These are phyloP conservation scores for Pyropia yezoensis DNA, from an alignment of 23 red algal genomes.

Conservation along the genomic window DNA sequence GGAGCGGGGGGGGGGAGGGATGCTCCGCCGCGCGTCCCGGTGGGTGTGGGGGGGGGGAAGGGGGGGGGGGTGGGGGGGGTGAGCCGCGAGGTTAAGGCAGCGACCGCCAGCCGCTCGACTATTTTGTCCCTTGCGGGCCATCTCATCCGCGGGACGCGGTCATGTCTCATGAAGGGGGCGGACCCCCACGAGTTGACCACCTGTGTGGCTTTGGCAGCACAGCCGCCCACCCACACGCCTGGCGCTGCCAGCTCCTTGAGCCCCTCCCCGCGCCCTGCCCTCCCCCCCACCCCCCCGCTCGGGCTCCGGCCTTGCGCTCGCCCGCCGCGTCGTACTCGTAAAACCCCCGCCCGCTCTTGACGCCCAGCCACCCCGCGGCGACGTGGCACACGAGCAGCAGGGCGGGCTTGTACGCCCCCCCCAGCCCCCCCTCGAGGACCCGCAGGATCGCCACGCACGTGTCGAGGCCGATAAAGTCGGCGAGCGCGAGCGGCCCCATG, in stretches of 20 bases:
- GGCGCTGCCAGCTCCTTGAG: too few relatives aligned
- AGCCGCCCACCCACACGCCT: too few relatives aligned
- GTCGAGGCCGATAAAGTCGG: slow-evolving; percentile 66
- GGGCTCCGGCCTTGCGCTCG: background rate
- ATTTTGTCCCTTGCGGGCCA: background rate
- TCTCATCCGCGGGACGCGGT: too few relatives aligned
- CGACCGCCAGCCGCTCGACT: background rate
- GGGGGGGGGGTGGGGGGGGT: too few relatives aligned
- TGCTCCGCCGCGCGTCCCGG: too few relatives aligned
- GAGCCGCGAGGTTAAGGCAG: background rate
- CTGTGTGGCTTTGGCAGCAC: too few relatives aligned
- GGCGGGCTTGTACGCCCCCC: slow-evolving; percentile 23
- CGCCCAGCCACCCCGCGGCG: slow-evolving; percentile 28
- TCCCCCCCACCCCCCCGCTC: too few relatives aligned
- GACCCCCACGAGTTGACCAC: too few relatives aligned
- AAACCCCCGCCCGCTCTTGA: slow-evolving; percentile 44
- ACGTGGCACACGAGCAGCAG: slow-evolving; percentile 30
- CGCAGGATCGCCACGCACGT: slow-evolving; percentile 57
- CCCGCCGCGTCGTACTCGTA: slow-evolving; percentile 14
- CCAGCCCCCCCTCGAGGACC: slow-evolving; percentile 25
- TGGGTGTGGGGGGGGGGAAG: too few relatives aligned
- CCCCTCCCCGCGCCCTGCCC: too few relatives aligned
- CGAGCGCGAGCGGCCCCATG: slow-evolving; percentile 44
- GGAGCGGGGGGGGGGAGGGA: too few relatives aligned
- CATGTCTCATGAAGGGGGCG: too few relatives aligned